Percentiles rank a stretch among this genome's conserved stretches.
Conservation (phyloP, 177 flowering plant species). For the Vitis hybrid region DNA sequence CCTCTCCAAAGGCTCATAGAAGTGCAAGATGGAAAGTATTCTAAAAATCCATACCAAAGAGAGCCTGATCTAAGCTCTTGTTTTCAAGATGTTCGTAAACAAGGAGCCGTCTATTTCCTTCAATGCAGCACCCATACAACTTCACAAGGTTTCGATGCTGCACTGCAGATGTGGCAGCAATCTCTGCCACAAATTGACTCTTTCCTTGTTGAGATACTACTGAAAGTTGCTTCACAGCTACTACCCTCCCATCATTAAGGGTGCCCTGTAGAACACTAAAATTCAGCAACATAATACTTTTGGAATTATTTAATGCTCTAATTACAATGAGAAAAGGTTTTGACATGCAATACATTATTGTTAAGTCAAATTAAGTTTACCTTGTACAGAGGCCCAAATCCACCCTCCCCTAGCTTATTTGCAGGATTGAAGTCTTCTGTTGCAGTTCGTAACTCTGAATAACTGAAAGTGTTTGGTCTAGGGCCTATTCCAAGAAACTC, state of each 20-base stretch:
- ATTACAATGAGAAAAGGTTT: background rate
- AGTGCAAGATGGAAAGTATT: too few species aligned
- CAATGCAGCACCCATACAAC: conserved; percentile 36
- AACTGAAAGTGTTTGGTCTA: conserved; percentile 33
- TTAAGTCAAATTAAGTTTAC: conserved; percentile 13
- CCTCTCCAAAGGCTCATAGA: conserved; percentile 21
- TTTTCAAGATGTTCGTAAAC: conserved; percentile 37
- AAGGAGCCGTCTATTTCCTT: conserved; percentile 19
- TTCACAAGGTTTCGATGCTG: conserved; percentile 36
- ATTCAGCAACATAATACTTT: background rate
- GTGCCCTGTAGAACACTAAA: conserved; percentile 21
- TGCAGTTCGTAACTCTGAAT: conserved; percentile 41
- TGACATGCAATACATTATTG: too few species aligned
- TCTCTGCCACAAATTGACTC: conserved; percentile 29
- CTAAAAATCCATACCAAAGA: conserved; percentile 22
- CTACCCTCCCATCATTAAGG: conserved; percentile 24
- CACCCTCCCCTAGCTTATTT: conserved; percentile 62
- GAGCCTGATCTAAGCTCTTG: conserved; percentile 29
- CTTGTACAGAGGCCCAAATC: conserved; percentile 59
- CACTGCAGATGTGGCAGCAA: conserved; percentile 30
- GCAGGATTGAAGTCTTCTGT: conserved; percentile 40
- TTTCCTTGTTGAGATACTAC: conserved; percentile 31
- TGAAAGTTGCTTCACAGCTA: conserved; percentile 35
- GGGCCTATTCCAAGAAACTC: conserved; percentile 28
- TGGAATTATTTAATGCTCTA: background rate